Evolutionary conservation across 2,329 filamentous ascomycete species (phyloP), one percentile per base, ranked within the genome.

Genomic region (Metarhizium anisopliae): DNA sequence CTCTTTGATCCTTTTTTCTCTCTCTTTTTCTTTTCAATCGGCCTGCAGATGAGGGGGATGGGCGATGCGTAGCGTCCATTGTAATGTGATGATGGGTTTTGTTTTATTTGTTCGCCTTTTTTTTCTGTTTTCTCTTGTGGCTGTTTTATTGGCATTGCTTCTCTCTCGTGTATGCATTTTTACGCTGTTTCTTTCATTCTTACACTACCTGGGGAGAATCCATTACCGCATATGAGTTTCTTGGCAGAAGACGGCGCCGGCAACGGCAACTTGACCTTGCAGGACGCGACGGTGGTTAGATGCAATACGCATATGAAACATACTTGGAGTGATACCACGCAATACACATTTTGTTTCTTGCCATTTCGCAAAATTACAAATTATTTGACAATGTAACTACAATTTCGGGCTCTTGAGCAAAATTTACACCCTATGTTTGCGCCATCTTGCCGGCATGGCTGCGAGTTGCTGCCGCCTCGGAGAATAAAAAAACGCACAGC

Each of bases 231-330:
- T 29, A 13, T 8, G 20, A 29, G 20, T 52, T 40, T 29, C 35
- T 42, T 29, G 40, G 6, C 7, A 20, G 29, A 54, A 54, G 53
- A 54, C 25, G 32, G 2, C 32, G 53, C 53, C 38, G 53, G 53
- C 53, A 54, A 50, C 47, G 53, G 53, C 53, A 45, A 54, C 53
- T 42, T 14, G 10, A 40, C 8, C 11, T 40, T 40, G 38, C 35
- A 36, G 13, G 10, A 16, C 38, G 14, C 14, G 38, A 36, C 38
- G 14, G 38, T 40, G 14, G 38, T 40, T 40, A 40, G 38, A 25
- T 25, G 25, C 38, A 40, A n/a, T 40, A 16, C 38, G 38, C 38
- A 40, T 11, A 40, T 40, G 38, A 40, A 40, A 40, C 38, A 40
- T 40, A 40, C 38, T 16, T 40, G 38, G 14, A 16, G 38, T 40